These are phyloP conservation scores for Stylosanthes scabra DNA, from an alignment of 331 rosid species.

Conservation along the genomic window DNA sequence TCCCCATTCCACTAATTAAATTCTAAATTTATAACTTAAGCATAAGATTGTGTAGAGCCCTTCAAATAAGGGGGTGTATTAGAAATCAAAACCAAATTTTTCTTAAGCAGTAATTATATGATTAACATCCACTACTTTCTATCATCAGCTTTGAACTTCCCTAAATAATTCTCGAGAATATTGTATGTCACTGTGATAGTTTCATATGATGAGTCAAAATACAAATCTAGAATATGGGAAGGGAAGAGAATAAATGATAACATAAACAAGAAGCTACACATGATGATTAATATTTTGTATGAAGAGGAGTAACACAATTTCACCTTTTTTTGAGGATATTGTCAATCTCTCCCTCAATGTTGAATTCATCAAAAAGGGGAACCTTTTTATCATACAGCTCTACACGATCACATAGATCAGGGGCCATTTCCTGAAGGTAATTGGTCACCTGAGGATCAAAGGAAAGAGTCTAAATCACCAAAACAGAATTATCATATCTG, in stretches of 20 bases:
- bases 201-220: constrained; percentile 18
- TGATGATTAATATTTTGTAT: constrained; percentile 32
- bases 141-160: constrained; percentile 7
- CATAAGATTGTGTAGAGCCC: not conserved
- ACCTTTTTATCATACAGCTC: constrained; percentile 71
- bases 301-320: constrained; percentile 36
- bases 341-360: constrained; percentile 91
- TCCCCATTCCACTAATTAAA: too few relatives aligned
- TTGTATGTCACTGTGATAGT: constrained; percentile 7
- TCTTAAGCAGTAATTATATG: constrained; percentile 5
- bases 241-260: constrained; percentile 9
- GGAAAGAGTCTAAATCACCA: constrained; percentile 33
- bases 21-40: too few relatives aligned
- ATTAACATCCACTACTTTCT: constrained; percentile 25
- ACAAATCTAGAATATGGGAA: not conserved
- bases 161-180: constrained; percentile 22
- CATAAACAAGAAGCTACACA: constrained; percentile 25
- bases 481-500: constrained; percentile 27
- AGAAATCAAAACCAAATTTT: not conserved
- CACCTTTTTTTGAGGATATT: constrained; percentile 91
- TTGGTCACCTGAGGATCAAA: constrained; percentile 74
- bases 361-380: constrained; percentile 89
- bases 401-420: constrained; percentile 92
- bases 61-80: not conserved
- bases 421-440: constrained; percentile 99